Percentiles rank a stretch among this genome's conserved stretches.
These are phyloP conservation scores for Dendryphion nanum DNA, from an alignment of 2,329 filamentous ascomycete species.

Conservation along the genomic window DNA sequence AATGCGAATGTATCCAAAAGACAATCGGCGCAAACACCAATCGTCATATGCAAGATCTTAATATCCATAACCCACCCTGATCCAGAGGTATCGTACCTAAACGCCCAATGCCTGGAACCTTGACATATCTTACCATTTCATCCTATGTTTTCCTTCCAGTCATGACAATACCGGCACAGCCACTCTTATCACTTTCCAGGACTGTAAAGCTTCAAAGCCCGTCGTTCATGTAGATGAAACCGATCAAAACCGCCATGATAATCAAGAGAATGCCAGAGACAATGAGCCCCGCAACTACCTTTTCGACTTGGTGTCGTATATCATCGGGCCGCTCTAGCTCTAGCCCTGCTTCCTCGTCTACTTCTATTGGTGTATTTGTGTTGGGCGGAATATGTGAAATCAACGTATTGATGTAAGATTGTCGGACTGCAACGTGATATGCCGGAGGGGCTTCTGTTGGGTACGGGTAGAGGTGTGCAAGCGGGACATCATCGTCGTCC, in stretches of 20 bases:
- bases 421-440: conserved; percentile 23
- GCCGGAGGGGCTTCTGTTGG: conserved; percentile 27
- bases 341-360: conserved; percentile 15
- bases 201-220: too few relatives aligned
- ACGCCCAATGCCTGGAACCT: too few relatives aligned
- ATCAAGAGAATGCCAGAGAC: conserved; percentile 20
- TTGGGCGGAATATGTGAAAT: conserved; percentile 18
- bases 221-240: too few relatives aligned
- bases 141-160: too few relatives aligned
- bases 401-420: conserved; percentile 26
- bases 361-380: conserved; percentile 1
- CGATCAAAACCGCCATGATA: conserved; percentile 16
- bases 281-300: conserved; percentile 23
- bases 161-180: too few relatives aligned
- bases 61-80: too few relatives aligned
- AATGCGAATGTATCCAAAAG: too few relatives aligned
- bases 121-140: too few relatives aligned
- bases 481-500: conserved; percentile 25
- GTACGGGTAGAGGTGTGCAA: conserved; percentile 24
- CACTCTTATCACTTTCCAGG: too few relatives aligned
- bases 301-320: conserved; percentile 22
- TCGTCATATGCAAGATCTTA: too few relatives aligned
- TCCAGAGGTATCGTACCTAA: too few relatives aligned
- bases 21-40: too few relatives aligned
- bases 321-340: conserved; percentile 16